A percentile compares a stretch with the other conserved stretches of the same genome.
These are phyloP conservation scores for Irpex sp. DNA, from an alignment of 1,284 basidiomycete genomes.

Conservation along the genomic window DNA sequence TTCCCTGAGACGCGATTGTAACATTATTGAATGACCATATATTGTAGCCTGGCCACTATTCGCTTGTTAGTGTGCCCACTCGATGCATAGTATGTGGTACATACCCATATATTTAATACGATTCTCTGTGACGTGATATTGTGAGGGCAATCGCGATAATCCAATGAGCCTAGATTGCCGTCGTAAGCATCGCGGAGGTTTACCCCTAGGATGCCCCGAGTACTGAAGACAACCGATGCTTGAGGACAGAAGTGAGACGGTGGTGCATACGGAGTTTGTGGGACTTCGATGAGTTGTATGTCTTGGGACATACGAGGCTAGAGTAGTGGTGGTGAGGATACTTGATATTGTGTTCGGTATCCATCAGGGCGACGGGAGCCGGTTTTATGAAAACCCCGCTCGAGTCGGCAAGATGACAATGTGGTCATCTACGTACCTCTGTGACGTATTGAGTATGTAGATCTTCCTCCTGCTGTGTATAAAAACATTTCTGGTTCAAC, in stretches of 20 bases:
- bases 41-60: neutral
- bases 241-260: neutral
- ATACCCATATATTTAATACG: neutral
- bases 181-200: neutral
- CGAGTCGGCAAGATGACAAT: no score
- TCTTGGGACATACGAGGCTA: no score
- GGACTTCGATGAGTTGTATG: neutral
- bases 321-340: no score
- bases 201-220: neutral
- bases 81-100: neutral
- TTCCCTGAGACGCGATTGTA: neutral
- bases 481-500: no score
- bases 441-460: no score
- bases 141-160: neutral
- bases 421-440: no score
- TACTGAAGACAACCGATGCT: neutral
- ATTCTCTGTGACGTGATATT: neutral
- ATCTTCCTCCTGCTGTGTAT: no score
- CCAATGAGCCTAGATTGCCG: neutral
- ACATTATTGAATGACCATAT: neutral
- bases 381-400: no score
- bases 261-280: neutral
- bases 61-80: neutral
- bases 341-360: no score
- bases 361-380: no score